Base-by-base conservation (phyloP, 352 stramenopile genomes). In the Pythium sp. region DNA sequence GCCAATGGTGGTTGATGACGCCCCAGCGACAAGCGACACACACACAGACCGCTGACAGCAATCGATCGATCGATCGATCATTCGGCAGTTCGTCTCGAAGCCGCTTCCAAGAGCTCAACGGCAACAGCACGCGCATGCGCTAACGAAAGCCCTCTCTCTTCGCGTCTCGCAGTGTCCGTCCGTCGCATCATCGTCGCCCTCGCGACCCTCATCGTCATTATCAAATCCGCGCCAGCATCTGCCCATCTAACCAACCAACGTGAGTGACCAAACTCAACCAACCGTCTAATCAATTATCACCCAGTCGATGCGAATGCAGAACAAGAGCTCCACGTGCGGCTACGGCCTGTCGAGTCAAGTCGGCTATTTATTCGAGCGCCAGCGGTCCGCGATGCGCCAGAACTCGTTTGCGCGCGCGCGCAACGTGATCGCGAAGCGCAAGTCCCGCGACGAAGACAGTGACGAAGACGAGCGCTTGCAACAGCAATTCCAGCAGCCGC, bases 401-500 rank as follows among this genome's bases (percentile, higher is more conserved):
- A 76, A 76, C 70, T 70, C 62, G 60, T 84, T 92, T 49, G 79
- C 79, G 1, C 80, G 76, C 28, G 71, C 71, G 0, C 75, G 79
- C 51, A 71, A 64, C 22, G 47, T 59, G 34, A 43, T 72, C 32
- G 64, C 74, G 58, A 91, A 91, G 72, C 79, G 82, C 32, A 73
- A 83, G 61, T 30, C 57, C 7, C 74, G 68, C 59, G 72, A 74
- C 36, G 46, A 58, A 20, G 49, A 61, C 65, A 41, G 28, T 43
- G 49, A 59, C 53, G 61, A 67, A 24, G 63, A 56, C 34, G 64
- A 77, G 28, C 64, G 65, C 20, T 61, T 68, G 11, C 63, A 64
- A 20, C 54, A 58, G 30, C 53, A 62, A 20, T 41, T 51, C 24
- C 53, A 36, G 28, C 64, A 28, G 36, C 67, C 6, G 6, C 71